phyloP scores from a whole-genome alignment of 2,329 filamentous ascomycete species.

The Colletotrichum higginsianum region DNA sequence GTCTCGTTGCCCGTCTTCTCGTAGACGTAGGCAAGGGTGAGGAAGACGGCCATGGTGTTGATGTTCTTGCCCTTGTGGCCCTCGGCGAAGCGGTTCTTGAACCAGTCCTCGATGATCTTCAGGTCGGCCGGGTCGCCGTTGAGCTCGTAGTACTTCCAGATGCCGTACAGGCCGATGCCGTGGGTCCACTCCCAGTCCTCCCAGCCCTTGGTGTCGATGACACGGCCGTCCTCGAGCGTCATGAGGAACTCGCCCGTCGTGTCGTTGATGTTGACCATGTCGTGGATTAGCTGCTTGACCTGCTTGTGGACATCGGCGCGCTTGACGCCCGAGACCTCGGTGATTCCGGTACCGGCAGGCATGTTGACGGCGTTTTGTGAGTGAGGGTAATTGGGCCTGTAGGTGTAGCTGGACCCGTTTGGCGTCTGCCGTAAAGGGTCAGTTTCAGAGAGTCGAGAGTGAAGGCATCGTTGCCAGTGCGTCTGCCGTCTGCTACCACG shows the following conservation, averaged over 20 bases:
- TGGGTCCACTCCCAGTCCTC: conserved; percentile 89
- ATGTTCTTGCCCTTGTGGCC: conserved; percentile 87
- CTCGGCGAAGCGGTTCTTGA: conserved; percentile 75
- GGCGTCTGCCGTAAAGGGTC: background rate
- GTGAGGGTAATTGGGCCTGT: background rate
- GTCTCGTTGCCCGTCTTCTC: conserved; percentile 78
- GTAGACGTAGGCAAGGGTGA: conserved; percentile 84
- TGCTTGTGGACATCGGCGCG: conserved; percentile 65
- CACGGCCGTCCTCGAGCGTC: conserved; percentile 77
- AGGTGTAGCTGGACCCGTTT: background rate
- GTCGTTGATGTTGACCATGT: conserved; percentile 84
- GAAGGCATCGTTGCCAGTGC: background rate
- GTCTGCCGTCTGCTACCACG: too few relatives aligned
- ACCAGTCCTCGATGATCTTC: conserved; percentile 81
- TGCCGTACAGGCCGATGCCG: conserved; percentile 83
- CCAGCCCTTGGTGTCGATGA: conserved; percentile 90
- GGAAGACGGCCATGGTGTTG: conserved; percentile 86
- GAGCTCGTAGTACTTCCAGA: conserved; percentile 86
- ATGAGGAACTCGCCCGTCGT: conserved; percentile 81
- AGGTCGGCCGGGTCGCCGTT: conserved; percentile 74
- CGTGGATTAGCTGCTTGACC: conserved; percentile 78
- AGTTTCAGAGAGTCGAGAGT: background rate
- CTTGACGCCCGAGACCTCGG: conserved; percentile 61
- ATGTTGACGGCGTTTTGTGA: conserved; percentile 46
- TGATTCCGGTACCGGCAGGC: conserved; percentile 47